Evolutionary conservation across 2,329 filamentous ascomycete genomes (phyloP), one percentile per base, ranked within the genome.

Genomic region (Botrytis hyacinthi): DNA sequence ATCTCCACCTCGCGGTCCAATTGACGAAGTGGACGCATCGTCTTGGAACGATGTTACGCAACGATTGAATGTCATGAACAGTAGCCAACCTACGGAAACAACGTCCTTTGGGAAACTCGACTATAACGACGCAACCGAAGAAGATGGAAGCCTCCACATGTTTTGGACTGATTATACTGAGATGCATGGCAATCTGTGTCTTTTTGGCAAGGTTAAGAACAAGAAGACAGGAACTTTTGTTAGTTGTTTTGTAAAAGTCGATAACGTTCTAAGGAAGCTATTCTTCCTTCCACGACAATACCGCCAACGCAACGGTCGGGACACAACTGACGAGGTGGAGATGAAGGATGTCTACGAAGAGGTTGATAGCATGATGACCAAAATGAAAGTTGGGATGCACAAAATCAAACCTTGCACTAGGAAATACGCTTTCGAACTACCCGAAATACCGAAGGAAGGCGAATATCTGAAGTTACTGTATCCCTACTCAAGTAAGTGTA

Each of bases 91-190:
- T 7, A 81, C 88, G 4, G 91, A 94, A 76, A 84, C 86, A 48
- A 85, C 85, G 40, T 86, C 85, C 14, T 88, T 93, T 76, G 94
- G 94, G 59, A 99, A 98, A 83, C 87, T 98, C 67, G 90, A 92
- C 76, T 87, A 93, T 73, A 89, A 92, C 76, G 92, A 97, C 82
- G 94, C 93, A n/a, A 84, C 97, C n/a, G 95, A 98, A 81, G 90
- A 93, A 76, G 95, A 99, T 80, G 96, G 95, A 51, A 97, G 93
- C 78, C 86, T 99, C 44, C 91, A 92, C 77, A 94, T 99, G 85
- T 99, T 98, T 84, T 99, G 96, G 96, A 92, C 93, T 12, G 96
- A 99, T 82, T 99, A 97, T 80, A 94, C 92, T 0, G 96, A 99
- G 81, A 86, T 97, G 81, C 94, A 95, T 79, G 95, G 95, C 74